phyloP scores from a whole-genome alignment of 73 alveolate genomes.

The Paramecium primaurelia region DNA sequence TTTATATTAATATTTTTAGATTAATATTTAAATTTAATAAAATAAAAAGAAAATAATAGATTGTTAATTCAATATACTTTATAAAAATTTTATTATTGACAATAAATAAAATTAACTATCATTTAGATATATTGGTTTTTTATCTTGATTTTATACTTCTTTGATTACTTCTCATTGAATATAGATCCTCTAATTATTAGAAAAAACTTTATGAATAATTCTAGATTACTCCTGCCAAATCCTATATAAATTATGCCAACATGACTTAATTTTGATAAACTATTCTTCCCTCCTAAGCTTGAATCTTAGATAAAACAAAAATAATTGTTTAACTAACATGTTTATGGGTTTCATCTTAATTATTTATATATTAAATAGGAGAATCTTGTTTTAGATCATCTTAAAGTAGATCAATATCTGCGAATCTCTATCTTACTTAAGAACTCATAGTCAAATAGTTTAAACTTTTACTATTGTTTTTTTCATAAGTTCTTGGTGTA shows the following conservation, averaged over 20 bases:
- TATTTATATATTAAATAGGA: background rate
- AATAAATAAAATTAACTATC: background rate
- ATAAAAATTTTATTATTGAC: background rate
- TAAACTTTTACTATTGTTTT: background rate
- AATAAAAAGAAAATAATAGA: too few relatives aligned
- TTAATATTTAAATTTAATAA: too few relatives aligned
- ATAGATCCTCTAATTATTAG: slow-evolving; percentile 5
- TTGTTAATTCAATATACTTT: too few relatives aligned
- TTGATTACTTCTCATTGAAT: background rate
- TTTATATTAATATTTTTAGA: background rate
- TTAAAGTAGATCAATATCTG: background rate
- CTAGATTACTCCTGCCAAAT: background rate
- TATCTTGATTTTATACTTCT: background rate
- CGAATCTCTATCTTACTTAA: background rate
- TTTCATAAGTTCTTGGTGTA: background rate
- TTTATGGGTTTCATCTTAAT: background rate
- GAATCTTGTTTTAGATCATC: background rate
- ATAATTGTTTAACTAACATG: slow-evolving; percentile 2
- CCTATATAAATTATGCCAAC: background rate
- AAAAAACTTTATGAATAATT: background rate
- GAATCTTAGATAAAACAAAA: background rate
- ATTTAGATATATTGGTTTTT: background rate
- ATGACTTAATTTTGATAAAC: background rate
- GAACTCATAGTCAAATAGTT: background rate
- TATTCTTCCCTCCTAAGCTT: background rate